A percentile compares a stretch with the other conserved stretches of the same genome.
Conservation (phyloP, 2,329 filamentous ascomycete genomes). For the Penicillium sp. region DNA sequence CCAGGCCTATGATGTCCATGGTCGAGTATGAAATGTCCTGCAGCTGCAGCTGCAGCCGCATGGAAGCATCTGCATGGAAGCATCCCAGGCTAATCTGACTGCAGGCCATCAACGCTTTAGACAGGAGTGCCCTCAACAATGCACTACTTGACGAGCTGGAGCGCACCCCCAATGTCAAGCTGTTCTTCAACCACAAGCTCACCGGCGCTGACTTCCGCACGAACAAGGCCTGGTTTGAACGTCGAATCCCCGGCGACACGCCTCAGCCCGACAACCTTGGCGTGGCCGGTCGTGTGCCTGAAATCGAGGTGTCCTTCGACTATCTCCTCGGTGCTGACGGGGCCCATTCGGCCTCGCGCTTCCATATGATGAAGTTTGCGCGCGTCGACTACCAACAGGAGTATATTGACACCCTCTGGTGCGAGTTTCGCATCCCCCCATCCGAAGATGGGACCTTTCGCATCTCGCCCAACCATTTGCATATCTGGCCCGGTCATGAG, state of each 20-base stretch:
- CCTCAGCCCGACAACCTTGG: slow-evolving; percentile 34
- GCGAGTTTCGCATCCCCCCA: slow-evolving; percentile 83
- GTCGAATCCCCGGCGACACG: slow-evolving; percentile 40
- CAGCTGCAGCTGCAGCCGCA: too few species aligned
- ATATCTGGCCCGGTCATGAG: slow-evolving; percentile 93
- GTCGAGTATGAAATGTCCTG: slow-evolving; percentile 70
- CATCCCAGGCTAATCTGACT: slow-evolving; percentile 10
- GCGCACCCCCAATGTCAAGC: slow-evolving; percentile 81
- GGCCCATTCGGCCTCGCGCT: slow-evolving; percentile 87
- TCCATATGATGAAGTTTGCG: slow-evolving; percentile 93
- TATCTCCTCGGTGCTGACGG: slow-evolving; percentile 94
- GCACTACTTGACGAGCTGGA: slow-evolving; percentile 82
- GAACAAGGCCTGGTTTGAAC: slow-evolving; percentile 87
- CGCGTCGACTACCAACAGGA: slow-evolving; percentile 90
- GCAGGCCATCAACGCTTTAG: slow-evolving; percentile 84
- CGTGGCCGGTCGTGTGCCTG: slow-evolving; percentile 57
- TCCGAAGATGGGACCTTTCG: slow-evolving; percentile 61
- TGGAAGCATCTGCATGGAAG: too few species aligned
- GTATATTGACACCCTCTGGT: slow-evolving; percentile 97
- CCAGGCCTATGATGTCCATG: slow-evolving; percentile 90
- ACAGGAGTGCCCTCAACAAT: slow-evolving; percentile 82
- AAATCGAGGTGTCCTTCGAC: slow-evolving; percentile 86
- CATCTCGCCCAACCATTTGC: slow-evolving; percentile 89
- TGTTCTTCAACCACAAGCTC: slow-evolving; percentile 93
- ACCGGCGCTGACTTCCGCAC: slow-evolving; percentile 82